Percentiles rank a stretch among this genome's conserved stretches.
These are phyloP conservation scores for Lactarius hengduanensis DNA, from an alignment of 768 basidiomycete species.

Conservation along the genomic window DNA sequence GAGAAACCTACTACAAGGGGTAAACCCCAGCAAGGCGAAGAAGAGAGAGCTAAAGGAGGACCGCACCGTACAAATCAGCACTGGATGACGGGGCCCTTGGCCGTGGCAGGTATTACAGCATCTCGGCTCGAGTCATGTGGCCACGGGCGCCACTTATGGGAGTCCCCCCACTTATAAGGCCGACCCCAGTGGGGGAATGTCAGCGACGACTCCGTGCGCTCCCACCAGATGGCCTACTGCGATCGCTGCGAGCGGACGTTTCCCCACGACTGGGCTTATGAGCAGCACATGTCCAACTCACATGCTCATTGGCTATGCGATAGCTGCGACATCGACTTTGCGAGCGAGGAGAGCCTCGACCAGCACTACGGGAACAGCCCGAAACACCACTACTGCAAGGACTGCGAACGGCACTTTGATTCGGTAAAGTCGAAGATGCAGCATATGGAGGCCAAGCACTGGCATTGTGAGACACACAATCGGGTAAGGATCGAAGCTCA, in stretches of 20 bases:
- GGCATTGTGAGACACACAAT: conserved; percentile 10
- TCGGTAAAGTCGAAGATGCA: neutral
- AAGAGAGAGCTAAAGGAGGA: too few species aligned
- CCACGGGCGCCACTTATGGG: neutral
- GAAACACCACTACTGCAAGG: conserved; percentile 8
- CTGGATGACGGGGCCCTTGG: too few species aligned
- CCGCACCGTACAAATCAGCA: too few species aligned
- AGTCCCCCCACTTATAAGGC: neutral
- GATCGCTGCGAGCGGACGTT: conserved; percentile 11
- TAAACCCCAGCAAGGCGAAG: too few species aligned
- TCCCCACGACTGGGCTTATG: neutral
- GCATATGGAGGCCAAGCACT: conserved; percentile 12
- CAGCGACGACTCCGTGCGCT: neutral
- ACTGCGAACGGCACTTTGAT: conserved; percentile 10
- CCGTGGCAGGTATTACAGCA: too few species aligned
- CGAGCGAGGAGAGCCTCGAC: neutral
- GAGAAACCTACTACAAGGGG: too few species aligned
- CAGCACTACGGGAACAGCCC: conserved; percentile 10
- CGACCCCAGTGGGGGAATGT: neutral
- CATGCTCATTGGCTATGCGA: conserved; percentile 6
- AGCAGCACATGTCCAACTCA: conserved; percentile 1
- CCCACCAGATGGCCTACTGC: conserved; percentile 13
- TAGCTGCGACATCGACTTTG: conserved; percentile 9
- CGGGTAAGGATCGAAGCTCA: neutral
- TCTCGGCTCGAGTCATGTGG: too few species aligned